Percentiles rank a stretch among this genome's conserved stretches.
phyloP scores from a whole-genome alignment of 169 alveolate species.

The Plasmodium relictum region DNA sequence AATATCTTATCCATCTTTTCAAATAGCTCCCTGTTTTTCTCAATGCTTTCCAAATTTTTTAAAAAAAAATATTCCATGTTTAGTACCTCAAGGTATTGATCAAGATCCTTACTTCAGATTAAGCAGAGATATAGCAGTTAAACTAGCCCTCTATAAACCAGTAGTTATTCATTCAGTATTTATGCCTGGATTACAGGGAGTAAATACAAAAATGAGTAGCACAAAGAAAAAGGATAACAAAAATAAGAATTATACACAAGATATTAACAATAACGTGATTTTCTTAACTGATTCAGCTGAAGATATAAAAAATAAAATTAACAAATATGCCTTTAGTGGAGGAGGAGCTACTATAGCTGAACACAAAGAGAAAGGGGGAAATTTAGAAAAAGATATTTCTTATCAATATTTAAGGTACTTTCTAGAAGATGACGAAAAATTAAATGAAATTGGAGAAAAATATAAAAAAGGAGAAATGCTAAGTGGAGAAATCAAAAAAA shows the following conservation, averaged over 20 bases:
- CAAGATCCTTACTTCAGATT: constrained; percentile 99
- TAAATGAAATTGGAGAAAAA: constrained; percentile 94
- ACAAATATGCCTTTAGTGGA: constrained; percentile 97
- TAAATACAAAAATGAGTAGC: constrained; percentile 94
- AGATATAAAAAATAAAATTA: constrained; percentile 94
- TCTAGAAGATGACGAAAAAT: constrained; percentile 95
- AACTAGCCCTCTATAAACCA: constrained; percentile 94
- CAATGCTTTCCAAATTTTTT: constrained; percentile 95
- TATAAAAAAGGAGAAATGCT: constrained; percentile 96
- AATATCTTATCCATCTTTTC: constrained; percentile 97
- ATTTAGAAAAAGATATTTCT: constrained; percentile 97
- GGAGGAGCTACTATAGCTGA: constrained; percentile 96
- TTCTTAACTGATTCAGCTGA: constrained; percentile 96
- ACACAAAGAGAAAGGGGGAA: constrained; percentile 96
- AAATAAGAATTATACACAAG: constrained; percentile 90
- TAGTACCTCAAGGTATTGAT: constrained; percentile 99
- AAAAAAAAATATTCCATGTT: constrained; percentile 92
- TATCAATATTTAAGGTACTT: constrained; percentile 95
- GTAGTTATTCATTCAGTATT: constrained; percentile 96
- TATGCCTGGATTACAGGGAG: constrained; percentile 98
- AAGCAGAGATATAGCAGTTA: constrained; percentile 98
- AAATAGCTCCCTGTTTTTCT: constrained; percentile 97
- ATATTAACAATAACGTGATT: constrained; percentile 94
- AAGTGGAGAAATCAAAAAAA: constrained; percentile 96
- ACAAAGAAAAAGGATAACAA: constrained; percentile 90